Evolutionary conservation across 1,284 basidiomycete genomes (phyloP).

Genomic region (Cryptococcus depauperatus): DNA sequence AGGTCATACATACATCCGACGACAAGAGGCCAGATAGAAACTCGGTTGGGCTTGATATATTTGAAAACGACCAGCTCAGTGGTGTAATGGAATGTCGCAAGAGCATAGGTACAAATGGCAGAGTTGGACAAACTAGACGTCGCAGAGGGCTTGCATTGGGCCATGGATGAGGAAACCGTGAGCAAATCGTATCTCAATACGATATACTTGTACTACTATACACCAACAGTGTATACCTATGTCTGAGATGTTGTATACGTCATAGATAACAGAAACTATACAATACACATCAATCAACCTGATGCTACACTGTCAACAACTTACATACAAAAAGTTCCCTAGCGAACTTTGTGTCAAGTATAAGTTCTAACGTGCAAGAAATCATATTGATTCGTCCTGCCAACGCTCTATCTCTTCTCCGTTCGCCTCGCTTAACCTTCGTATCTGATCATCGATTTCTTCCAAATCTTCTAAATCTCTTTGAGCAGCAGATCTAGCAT

Average conservation of each 20-base stretch:
- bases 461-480: constrained; percentile 49
- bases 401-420: constrained; percentile 1
- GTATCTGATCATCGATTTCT: constrained; percentile 21
- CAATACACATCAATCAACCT: no score
- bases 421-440: constrained; percentile 6
- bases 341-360: no score
- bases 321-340: no score
- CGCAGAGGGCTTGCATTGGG: neutral
- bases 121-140: constrained; percentile 74
- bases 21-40: constrained; percentile 67
- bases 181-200: no score
- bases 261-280: no score
- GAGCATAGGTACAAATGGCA: constrained; percentile 74
- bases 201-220: no score
- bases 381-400: neutral
- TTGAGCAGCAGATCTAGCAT: constrained; percentile 60
- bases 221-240: no score
- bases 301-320: no score
- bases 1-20: constrained; percentile 65
- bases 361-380: neutral
- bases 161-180: neutral
- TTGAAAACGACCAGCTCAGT: constrained; percentile 78
- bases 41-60: constrained; percentile 59
- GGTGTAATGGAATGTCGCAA: constrained; percentile 79
- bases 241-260: no score